phyloP scores from a whole-genome alignment of 2,329 filamentous ascomycete genomes.

The Bimuria novae-zelandiae region DNA sequence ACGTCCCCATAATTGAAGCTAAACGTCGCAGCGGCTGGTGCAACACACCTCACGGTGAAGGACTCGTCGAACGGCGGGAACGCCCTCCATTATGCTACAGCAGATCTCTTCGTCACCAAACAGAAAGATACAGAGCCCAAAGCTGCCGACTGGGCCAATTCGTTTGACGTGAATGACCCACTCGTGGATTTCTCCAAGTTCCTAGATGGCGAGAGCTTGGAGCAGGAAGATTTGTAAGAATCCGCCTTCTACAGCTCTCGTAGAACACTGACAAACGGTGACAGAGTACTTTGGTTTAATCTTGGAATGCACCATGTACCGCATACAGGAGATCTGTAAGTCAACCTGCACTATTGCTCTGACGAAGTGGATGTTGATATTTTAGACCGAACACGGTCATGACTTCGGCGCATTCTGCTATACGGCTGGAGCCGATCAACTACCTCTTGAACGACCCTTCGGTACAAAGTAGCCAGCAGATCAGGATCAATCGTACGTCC shows the following conservation, averaged over 20 bases:
- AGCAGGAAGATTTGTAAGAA: conserved; percentile 44
- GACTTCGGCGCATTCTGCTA: conserved; percentile 52
- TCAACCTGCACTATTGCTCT: background rate
- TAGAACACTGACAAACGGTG: background rate
- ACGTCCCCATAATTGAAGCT: background rate
- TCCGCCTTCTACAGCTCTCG: background rate
- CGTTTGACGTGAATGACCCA: conserved; percentile 53
- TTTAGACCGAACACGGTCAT: conserved; percentile 56
- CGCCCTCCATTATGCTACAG: conserved; percentile 55
- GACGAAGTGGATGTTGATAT: background rate
- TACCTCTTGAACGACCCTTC: conserved; percentile 51
- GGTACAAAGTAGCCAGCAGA: conserved; percentile 48
- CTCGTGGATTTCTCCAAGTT: conserved; percentile 58
- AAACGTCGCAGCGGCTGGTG: conserved; percentile 21
- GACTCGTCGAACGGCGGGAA: conserved; percentile 55
- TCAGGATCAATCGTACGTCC: conserved; percentile 46
- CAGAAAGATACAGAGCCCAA: conserved; percentile 60
- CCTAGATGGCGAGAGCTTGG: conserved; percentile 52
- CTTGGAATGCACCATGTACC: conserved; percentile 59
- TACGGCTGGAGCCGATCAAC: conserved; percentile 53
- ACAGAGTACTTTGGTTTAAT: conserved; percentile 56
- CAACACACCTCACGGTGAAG: conserved; percentile 49
- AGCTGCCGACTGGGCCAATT: conserved; percentile 53
- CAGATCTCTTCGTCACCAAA: conserved; percentile 57
- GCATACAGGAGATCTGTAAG: conserved; percentile 42